Evolutionary conservation across 2,329 filamentous ascomycete genomes (phyloP).

Genomic region (Botrytis fabae): DNA sequence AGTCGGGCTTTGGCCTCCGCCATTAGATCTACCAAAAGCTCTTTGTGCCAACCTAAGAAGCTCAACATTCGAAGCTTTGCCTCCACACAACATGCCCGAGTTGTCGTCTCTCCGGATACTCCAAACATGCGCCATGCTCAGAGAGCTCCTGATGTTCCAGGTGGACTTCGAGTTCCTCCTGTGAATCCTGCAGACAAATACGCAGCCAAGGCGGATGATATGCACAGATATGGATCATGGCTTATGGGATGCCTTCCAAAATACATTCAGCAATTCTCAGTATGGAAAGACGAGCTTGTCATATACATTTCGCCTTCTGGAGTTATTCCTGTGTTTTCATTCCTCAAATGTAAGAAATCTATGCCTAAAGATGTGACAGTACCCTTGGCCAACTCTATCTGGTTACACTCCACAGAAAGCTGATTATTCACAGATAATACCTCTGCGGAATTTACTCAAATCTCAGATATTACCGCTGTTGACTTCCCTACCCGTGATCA

Average conservation of each 20-base stretch:
- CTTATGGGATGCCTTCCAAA: constrained; percentile 95
- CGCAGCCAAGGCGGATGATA: constrained; percentile 77
- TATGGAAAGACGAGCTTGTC: constrained; percentile 98
- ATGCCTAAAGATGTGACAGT: neutral
- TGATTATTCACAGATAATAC: constrained; percentile 70
- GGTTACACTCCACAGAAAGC: neutral
- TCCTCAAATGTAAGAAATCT: constrained; percentile 68
- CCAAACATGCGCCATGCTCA: constrained; percentile 68
- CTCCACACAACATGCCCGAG: constrained; percentile 41
- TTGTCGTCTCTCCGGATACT: constrained; percentile 54
- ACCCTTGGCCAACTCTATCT: neutral
- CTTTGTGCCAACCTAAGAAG: constrained; percentile 32
- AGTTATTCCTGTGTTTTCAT: constrained; percentile 87
- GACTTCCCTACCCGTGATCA: constrained; percentile 95
- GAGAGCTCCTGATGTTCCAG: constrained; percentile 46
- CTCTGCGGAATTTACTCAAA: constrained; percentile 91
- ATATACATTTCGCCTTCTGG: constrained; percentile 89
- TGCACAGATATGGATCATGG: constrained; percentile 96
- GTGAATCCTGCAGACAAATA: constrained; percentile 95
- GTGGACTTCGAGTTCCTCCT: constrained; percentile 72
- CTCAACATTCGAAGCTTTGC: constrained; percentile 41
- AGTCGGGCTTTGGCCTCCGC: constrained; percentile 57
- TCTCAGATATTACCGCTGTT: constrained; percentile 89
- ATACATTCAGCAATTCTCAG: constrained; percentile 98
- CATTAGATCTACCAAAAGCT: constrained; percentile 53